Evolutionary conservation across 257 asterid genomes (phyloP), one percentile per base, ranked within the genome.

Genomic region (Nicotiana tomentosiformis): DNA sequence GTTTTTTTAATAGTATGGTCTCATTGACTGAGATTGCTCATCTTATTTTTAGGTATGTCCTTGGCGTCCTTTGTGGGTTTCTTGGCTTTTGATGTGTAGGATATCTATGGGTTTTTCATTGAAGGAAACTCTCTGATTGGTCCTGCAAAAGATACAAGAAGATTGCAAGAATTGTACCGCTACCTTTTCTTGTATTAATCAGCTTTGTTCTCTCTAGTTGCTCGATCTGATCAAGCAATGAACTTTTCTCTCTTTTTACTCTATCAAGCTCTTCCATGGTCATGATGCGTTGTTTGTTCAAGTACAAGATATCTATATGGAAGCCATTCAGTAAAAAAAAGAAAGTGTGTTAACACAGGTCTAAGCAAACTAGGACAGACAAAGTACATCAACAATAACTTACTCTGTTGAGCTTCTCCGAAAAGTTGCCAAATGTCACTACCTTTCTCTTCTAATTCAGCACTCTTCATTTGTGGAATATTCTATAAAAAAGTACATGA

Each of bases 321-420:
- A 70, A 88, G 85, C 53, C 86, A 84, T 32, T 61, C 57, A 80
- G 23, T 20, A 58, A 80, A 78, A 39, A 23, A 78, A 7, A 12
- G 60, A 51, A 56, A 37, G 4, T 26, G 53, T 10, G 9, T 23
- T 10, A 43, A 30, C 18, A 20, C 29, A 70, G 51, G 29, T 65
- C 15, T 56, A 29, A 11, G 53, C 35, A 81, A 46, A 68, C 7
- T 61, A 5, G 37, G 29, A 30, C 9, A 18, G 55, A 10, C 12
- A 60, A 79, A 78, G 64, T 37, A 23, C 49, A 62, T 43, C 16
- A 37, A 68, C 46, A 53, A 39, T 58, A 65, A 84, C 94, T 64
- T 80, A 93, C 98, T 94, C 82, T 83, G 89, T 83, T 93, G 95
- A 77, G 98, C 98, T 88, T 94, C 93, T 84, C 78, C 84, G 81